Base-by-base conservation (phyloP, 2,329 filamentous ascomycete genomes). In the Coniella lustricola region DNA sequence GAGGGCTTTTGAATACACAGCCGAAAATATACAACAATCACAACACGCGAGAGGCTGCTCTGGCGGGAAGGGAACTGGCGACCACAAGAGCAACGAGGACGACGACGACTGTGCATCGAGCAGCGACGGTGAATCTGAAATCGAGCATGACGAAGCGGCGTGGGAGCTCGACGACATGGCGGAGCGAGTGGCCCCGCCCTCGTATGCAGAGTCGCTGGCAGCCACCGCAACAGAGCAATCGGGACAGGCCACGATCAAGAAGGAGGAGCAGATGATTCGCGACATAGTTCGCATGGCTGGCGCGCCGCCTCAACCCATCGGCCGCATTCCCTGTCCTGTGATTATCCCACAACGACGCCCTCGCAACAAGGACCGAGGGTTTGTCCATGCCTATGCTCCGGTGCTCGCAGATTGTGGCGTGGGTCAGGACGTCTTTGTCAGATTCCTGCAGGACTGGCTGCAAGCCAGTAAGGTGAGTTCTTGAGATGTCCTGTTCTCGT, bases 261-360 rank as follows among this genome's bases (percentile, higher is more conserved):
- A 58, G 51, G 21, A 53, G 16, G 48, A 54, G 38, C 17, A 41
- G 4, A 53, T 56, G 51, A 42, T 57, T 10, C 47, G 46, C 2
- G 50, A 55, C n/a, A 40, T 59, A 16, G 55, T 58, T 7, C 34
- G 49, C 3, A 40, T 56, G 51, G 56, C 57, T 20, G 57, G 57
- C 0, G 51, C 56, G 4, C 41, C 44, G 4, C 57, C 57, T 2
- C 37, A 38, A 1, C 54, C 51, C 1, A 7, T 29, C 2, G 36
- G 44, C 9, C 52, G 52, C 10, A 31, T 67, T 2, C 56, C 60
- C 1, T 62, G 57, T 18, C 66, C 67, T 2, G 66, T 69, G 16
- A 60, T 67, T n/a, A 53, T 69, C 14, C 67, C 67, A 0, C 67
- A 70, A 51, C 61, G 65, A 1, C 57, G 67, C 40, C 66, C 67